Percentiles rank a stretch among this genome's conserved stretches.
Conservation (phyloP, 2,329 filamentous ascomycete species). For the Paraphoma sp. region DNA sequence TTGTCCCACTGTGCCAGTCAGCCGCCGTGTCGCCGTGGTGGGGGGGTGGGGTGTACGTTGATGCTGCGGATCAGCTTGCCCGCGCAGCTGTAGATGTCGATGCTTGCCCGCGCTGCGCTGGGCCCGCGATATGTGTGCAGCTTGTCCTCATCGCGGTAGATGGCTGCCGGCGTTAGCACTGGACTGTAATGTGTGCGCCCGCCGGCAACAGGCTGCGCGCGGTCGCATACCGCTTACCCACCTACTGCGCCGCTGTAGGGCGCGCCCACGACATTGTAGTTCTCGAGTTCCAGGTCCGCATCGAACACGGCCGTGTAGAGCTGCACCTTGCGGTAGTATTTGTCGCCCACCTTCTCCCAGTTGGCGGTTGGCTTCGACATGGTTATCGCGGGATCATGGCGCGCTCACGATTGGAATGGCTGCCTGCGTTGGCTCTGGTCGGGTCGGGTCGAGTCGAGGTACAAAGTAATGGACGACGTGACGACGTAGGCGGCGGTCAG, state of each 20-base stretch:
- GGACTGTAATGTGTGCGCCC: neutral
- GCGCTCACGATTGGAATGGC: constrained; percentile 14
- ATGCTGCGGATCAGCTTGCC: constrained; percentile 87
- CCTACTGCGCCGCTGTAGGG: constrained; percentile 93
- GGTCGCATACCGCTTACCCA: constrained; percentile 52
- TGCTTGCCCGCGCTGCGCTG: constrained; percentile 76
- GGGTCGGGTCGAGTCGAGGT: neutral
- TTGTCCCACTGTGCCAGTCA: constrained; percentile 75
- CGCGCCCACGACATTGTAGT: constrained; percentile 89
- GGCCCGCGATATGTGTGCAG: constrained; percentile 78
- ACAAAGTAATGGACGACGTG: too few relatives aligned
- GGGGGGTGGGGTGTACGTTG: constrained; percentile 54
- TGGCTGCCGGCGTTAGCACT: constrained; percentile 63
- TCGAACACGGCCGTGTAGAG: constrained; percentile 95
- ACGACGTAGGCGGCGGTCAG: too few relatives aligned
- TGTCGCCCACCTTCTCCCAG: constrained; percentile 93
- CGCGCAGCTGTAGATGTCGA: constrained; percentile 93
- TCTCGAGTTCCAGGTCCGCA: constrained; percentile 90
- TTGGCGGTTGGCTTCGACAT: constrained; percentile 75
- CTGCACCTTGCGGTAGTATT: constrained; percentile 93
- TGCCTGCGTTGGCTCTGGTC: constrained; percentile 11
- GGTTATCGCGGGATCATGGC: constrained; percentile 29
- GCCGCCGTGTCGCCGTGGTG: constrained; percentile 5
- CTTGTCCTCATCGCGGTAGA: constrained; percentile 89
- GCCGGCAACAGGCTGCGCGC: neutral